Evolutionary conservation across 371 early-diverging fungal species (phyloP).

Genomic region (Zychaea mexicana): DNA sequence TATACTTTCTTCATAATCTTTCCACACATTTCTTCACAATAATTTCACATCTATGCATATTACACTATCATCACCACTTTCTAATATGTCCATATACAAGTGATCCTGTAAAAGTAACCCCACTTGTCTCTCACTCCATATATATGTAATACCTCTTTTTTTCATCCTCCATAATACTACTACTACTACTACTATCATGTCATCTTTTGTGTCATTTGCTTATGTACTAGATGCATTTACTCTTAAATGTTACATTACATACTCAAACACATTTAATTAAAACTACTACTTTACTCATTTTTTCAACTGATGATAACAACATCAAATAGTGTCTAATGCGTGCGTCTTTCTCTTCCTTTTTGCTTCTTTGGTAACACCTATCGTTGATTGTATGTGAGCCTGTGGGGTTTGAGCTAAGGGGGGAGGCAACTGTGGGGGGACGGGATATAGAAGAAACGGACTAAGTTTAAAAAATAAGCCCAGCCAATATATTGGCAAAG

Average conservation of each 20-base stretch:
- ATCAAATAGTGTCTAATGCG: no score
- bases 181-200: neutral
- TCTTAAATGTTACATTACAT: neutral
- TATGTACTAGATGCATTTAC: constrained; percentile 4
- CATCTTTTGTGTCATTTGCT: neutral
- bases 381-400: no score
- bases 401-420: no score
- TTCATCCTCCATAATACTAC: constrained; percentile 2
- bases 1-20: no score
- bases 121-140: neutral
- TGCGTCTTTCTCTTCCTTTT: no score
- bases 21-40: neutral
- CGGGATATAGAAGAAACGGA: no score
- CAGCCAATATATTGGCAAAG: no score
- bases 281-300: neutral
- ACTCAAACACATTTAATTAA: neutral
- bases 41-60: neutral
- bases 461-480: no score
- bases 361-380: no score
- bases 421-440: neutral
- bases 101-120: constrained; percentile 2
- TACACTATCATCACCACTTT: neutral
- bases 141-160: constrained; percentile 9
- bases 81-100: constrained; percentile 9
- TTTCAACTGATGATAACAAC: neutral